Evolutionary conservation across 73 alveolate genomes (phyloP).

Genomic region (Stentor roeselii): DNA sequence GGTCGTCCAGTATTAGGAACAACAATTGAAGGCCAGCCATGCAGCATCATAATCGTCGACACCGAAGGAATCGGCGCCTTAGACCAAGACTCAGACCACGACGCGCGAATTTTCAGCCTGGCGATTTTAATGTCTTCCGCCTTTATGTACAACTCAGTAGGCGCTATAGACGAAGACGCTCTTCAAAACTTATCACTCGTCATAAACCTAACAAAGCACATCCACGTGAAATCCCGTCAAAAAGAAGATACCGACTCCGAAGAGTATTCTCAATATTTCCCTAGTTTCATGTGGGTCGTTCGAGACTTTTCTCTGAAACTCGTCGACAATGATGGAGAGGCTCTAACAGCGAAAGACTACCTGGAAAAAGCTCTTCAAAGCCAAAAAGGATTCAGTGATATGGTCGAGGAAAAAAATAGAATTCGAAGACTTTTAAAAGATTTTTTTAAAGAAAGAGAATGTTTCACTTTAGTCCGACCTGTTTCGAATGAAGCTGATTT

Average conservation of each 20-base stretch:
- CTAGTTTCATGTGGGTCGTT: conserved; percentile 94
- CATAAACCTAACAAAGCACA: conserved; percentile 80
- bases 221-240: conserved; percentile 69
- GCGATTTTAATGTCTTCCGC: conserved; percentile 80
- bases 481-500: conserved; percentile 88
- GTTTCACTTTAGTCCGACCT: conserved; percentile 93
- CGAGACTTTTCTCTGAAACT: conserved; percentile 94
- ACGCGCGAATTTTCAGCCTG: conserved; percentile 84
- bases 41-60: conserved; percentile 74
- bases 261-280: conserved; percentile 90
- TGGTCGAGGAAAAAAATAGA: conserved; percentile 85
- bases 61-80: conserved; percentile 93
- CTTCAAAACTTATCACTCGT: conserved; percentile 72
- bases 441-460: conserved; percentile 96
- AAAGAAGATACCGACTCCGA: conserved; percentile 79
- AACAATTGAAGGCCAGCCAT: conserved; percentile 79
- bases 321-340: conserved; percentile 91
- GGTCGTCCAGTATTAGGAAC: conserved; percentile 92
- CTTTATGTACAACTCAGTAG: conserved; percentile 88
- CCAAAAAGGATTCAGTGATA: conserved; percentile 74
- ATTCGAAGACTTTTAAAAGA: conserved; percentile 89
- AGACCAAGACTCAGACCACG: conserved; percentile 95
- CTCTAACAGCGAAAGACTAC: conserved; percentile 87
- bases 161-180: conserved; percentile 93
- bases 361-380: conserved; percentile 82